A percentile compares a stretch with the other conserved stretches of the same genome.
Evolutionary conservation across 306 rosid genomes (phyloP).

Genomic region (Macrotyloma uniflorum): DNA sequence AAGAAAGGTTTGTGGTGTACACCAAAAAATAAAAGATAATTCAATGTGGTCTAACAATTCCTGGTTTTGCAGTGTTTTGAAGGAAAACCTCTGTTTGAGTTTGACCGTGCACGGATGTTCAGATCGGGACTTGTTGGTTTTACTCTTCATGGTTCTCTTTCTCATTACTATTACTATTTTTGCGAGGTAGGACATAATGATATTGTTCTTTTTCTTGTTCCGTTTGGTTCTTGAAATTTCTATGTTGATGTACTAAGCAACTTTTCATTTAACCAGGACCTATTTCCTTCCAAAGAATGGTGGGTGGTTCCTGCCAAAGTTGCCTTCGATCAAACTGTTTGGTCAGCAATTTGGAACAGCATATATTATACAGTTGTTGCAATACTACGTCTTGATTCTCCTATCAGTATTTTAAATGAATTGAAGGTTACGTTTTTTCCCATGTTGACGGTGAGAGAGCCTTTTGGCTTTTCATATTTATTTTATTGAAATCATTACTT

Average conservation of each 20-base stretch:
- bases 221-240: slow-evolving; percentile 25
- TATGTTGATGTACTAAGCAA: slow-evolving; percentile 23
- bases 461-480: slow-evolving; percentile 30
- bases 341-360: slow-evolving; percentile 98
- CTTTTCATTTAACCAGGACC: slow-evolving; percentile 58
- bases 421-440: slow-evolving; percentile 83
- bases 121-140: slow-evolving; percentile 96
- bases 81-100: slow-evolving; percentile 94
- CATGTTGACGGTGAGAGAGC: slow-evolving; percentile 82
- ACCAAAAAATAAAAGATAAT: background rate
- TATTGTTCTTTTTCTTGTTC: slow-evolving; percentile 10
- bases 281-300: slow-evolving; percentile 94
- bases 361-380: slow-evolving; percentile 77
- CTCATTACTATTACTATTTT: slow-evolving; percentile 90
- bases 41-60: background rate
- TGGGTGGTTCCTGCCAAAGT: slow-evolving; percentile 99
- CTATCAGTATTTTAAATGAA: slow-evolving; percentile 69
- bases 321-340: slow-evolving; percentile 82
- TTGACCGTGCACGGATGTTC: slow-evolving; percentile 86
- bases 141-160: slow-evolving; percentile 96
- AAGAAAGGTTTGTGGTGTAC: background rate
- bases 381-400: slow-evolving; percentile 80
- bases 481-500: background rate
- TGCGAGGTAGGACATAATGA: slow-evolving; percentile 70
- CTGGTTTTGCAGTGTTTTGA: slow-evolving; percentile 77